These are phyloP conservation scores for Graphium sp. DNA, from an alignment of 2,329 filamentous ascomycete genomes.

Conservation along the genomic window DNA sequence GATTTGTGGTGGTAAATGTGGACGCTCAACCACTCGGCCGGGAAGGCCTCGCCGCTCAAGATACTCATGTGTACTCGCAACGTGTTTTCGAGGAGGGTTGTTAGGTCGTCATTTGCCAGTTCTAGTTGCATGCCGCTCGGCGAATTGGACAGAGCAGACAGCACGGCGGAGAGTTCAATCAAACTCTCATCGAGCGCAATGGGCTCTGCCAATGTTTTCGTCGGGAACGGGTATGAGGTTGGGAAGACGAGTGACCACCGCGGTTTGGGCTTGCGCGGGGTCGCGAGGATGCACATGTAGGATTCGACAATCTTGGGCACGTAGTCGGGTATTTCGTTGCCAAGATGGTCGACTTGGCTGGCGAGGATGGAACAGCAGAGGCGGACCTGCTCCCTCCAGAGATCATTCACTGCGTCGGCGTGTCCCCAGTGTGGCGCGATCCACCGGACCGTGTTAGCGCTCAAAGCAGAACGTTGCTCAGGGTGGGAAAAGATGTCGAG, in stretches of 20 bases:
- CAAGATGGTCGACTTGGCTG: constrained; percentile 63
- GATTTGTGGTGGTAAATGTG: constrained; percentile 89
- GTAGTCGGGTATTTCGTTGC: constrained; percentile 71
- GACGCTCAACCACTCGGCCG: constrained; percentile 76
- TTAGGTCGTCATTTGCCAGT: constrained; percentile 55
- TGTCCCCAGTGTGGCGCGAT: constrained; percentile 87
- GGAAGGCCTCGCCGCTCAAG: constrained; percentile 77
- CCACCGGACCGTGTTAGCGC: constrained; percentile 76
- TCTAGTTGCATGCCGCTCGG: constrained; percentile 62
- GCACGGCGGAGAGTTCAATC: constrained; percentile 72
- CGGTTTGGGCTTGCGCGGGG: constrained; percentile 34
- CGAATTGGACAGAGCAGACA: constrained; percentile 66
- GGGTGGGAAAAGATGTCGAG: constrained; percentile 67
- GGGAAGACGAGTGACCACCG: constrained; percentile 81
- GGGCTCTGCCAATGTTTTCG: constrained; percentile 45
- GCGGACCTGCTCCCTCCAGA: constrained; percentile 86
- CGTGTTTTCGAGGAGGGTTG: constrained; percentile 58
- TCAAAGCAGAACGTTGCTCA: constrained; percentile 56
- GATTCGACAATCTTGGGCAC: constrained; percentile 84
- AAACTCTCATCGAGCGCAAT: constrained; percentile 66
- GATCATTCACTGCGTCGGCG: constrained; percentile 53
- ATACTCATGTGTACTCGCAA: constrained; percentile 82
- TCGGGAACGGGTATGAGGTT: constrained; percentile 74
- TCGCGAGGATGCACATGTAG: constrained; percentile 57
- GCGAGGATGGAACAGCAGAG: constrained; percentile 87